These are phyloP conservation scores for Saccharomycopsis phalli DNA, from an alignment of 1,139 yeast genomes.

Conservation along the genomic window DNA sequence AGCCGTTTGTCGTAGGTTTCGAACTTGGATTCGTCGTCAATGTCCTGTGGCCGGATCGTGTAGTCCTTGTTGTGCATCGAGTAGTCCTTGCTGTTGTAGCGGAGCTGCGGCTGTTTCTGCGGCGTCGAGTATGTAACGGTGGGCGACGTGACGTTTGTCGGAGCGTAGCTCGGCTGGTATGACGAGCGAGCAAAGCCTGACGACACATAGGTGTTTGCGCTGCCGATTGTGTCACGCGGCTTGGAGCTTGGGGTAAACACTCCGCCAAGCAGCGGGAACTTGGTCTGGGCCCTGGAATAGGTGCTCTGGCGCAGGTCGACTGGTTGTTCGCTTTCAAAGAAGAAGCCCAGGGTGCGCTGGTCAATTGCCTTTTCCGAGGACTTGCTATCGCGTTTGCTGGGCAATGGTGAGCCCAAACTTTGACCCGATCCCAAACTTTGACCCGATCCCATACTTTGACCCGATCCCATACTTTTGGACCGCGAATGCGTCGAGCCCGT, in stretches of 20 bases:
- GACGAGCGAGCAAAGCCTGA: conserved; percentile 13
- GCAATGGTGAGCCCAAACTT: conserved; percentile 9
- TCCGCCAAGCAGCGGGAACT: conserved; percentile 10
- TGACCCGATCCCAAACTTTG: conserved; percentile 7
- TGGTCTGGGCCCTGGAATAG: conserved; percentile 11
- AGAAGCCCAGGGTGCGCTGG: neutral
- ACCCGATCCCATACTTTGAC: neutral
- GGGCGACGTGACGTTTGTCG: conserved; percentile 18
- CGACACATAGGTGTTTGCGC: conserved; percentile 8
- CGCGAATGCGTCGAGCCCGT: conserved; percentile 9
- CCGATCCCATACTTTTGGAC: conserved; percentile 6
- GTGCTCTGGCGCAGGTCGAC: no score
- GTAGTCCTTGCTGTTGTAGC: neutral
- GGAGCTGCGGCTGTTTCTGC: neutral
- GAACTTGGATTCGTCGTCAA: conserved; percentile 8
- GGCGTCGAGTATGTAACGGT: conserved; percentile 7
- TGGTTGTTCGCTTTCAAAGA: no score
- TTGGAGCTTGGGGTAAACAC: neutral
- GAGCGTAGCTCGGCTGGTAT: conserved; percentile 6
- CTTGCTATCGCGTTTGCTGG: conserved; percentile 9
- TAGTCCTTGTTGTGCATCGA: neutral
- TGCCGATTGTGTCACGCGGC: conserved; percentile 14
- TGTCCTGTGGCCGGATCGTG: neutral
- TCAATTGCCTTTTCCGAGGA: conserved; percentile 14
- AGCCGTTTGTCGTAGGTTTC: conserved; percentile 16